Conservation (phyloP, 2,329 filamentous ascomycete species). For the Mycocentrospora acerina region DNA sequence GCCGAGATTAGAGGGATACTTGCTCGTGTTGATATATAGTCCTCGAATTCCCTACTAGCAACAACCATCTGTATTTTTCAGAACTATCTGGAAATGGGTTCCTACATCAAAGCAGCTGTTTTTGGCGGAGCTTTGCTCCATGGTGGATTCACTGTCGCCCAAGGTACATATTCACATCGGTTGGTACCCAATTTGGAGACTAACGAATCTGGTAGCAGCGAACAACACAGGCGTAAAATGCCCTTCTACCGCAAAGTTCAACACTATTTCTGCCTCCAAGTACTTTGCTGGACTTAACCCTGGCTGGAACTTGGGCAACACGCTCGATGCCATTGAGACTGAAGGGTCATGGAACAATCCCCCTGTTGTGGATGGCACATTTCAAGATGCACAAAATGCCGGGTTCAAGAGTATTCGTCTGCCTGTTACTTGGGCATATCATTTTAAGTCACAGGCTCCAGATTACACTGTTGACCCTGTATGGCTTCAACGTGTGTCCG, state of each 20-base stretch:
- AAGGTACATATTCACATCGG: constrained; percentile 8
- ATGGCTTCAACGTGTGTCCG: constrained; percentile 60
- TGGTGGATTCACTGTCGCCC: constrained; percentile 11
- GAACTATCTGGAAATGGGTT: constrained; percentile 4
- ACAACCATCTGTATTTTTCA: neutral
- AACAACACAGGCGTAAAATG: constrained; percentile 37
- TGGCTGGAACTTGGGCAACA: constrained; percentile 64
- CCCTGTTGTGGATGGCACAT: constrained; percentile 52
- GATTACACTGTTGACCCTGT: constrained; percentile 56
- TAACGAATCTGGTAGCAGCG: constrained; percentile 5
- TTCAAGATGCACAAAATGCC: constrained; percentile 54
- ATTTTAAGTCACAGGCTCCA: constrained; percentile 55
- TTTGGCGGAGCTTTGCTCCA: constrained; percentile 18
- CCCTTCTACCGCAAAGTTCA: constrained; percentile 44
- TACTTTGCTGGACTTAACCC: constrained; percentile 54
- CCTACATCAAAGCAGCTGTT: constrained; percentile 5
- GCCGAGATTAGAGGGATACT: neutral
- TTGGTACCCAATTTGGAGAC: neutral
- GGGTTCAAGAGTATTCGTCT: constrained; percentile 62
- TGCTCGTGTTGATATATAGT: constrained; percentile 2
- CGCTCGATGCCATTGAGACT: constrained; percentile 57
- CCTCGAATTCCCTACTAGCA: neutral
- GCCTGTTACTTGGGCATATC: constrained; percentile 61
- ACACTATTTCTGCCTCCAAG: constrained; percentile 48
- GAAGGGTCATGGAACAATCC: constrained; percentile 63